A percentile compares a stretch with the other conserved stretches of the same genome.
These are phyloP conservation scores for Friedmanniomyces endolithicus DNA, from an alignment of 495 filamentous ascomycete species.

Conservation along the genomic window DNA sequence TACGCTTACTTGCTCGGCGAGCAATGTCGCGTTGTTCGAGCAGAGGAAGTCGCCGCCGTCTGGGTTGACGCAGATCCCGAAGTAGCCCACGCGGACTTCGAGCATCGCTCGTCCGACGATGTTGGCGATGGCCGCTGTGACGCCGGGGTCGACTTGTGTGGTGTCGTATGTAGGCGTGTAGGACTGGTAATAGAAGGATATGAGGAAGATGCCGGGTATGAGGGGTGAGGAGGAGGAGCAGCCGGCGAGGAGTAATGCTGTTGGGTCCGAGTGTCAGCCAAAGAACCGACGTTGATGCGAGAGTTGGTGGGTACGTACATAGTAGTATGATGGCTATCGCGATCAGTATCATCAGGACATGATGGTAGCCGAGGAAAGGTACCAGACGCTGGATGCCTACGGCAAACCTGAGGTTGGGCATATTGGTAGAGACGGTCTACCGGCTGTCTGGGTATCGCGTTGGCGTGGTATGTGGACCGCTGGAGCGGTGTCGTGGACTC, in stretches of 20 bases:
- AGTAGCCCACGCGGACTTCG: slow-evolving; percentile 60
- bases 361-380: slow-evolving; percentile 95
- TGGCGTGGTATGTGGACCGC: neutral
- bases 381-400: slow-evolving; percentile 45
- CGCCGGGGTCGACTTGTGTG: slow-evolving; percentile 74
- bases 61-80: slow-evolving; percentile 64
- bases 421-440: slow-evolving; percentile 21
- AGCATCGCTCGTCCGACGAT: slow-evolving; percentile 55
- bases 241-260: slow-evolving; percentile 66
- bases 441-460: slow-evolving; percentile 10
- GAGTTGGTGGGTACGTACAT: slow-evolving; percentile 47
- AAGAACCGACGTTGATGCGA: neutral
- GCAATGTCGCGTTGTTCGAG: slow-evolving; percentile 62
- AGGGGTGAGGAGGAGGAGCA: slow-evolving; percentile 66
- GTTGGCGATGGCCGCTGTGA: slow-evolving; percentile 60
- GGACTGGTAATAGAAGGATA: slow-evolving; percentile 59
- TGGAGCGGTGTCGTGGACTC: neutral
- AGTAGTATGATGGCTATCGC: slow-evolving; percentile 87
- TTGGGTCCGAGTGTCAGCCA: slow-evolving; percentile 15
- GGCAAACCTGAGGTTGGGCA: slow-evolving; percentile 32
- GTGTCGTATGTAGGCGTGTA: slow-evolving; percentile 55
- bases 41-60: slow-evolving; percentile 62
- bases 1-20: slow-evolving; percentile 54
- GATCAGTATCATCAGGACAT: slow-evolving; percentile 96
- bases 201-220: slow-evolving; percentile 69